Percentiles rank a stretch among this genome's conserved stretches.
phyloP scores from a whole-genome alignment of 345 rosid genomes.

The Hypericum perforatum region DNA sequence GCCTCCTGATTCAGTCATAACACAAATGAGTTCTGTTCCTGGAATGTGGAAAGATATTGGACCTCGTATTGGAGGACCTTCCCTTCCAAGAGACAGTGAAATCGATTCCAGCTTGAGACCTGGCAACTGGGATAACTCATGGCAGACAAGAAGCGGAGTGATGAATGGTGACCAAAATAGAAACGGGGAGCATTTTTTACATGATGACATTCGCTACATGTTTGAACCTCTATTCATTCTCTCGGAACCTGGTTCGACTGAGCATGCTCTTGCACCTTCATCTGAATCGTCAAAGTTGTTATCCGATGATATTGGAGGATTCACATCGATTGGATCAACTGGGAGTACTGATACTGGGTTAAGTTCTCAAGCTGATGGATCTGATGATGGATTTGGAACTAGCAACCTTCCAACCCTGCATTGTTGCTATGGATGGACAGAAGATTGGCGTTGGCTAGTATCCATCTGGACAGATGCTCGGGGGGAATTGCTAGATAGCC shows the following conservation, averaged over 20 bases:
- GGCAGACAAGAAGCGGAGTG: conserved; percentile 72
- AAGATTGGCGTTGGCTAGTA: conserved; percentile 99
- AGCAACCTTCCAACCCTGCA: conserved; percentile 64
- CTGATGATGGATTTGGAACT: conserved; percentile 47
- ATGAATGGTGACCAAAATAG: conserved; percentile 68
- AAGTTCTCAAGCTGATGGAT: conserved; percentile 59
- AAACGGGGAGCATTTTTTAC: conserved; percentile 55
- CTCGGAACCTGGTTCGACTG: conserved; percentile 90
- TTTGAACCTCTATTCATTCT: conserved; percentile 97
- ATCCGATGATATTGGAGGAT: conserved; percentile 61
- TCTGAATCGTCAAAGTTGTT: conserved; percentile 50
- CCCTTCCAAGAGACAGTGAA: conserved; percentile 84
- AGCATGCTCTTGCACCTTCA: conserved; percentile 62
- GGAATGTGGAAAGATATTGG: conserved; percentile 87
- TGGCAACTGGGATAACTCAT: conserved; percentile 76
- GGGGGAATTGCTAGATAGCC: conserved; percentile 96
- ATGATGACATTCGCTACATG: conserved; percentile 62
- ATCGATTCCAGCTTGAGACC: conserved; percentile 72
- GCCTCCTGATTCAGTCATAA: conserved; percentile 46
- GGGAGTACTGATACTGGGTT: conserved; percentile 55
- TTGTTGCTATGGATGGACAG: conserved; percentile 99
- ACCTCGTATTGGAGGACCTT: conserved; percentile 66
- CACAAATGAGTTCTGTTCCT: conserved; percentile 53
- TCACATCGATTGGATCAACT: conserved; percentile 39
- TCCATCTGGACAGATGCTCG: conserved; percentile 99